Evolutionary conservation across 2,329 filamentous ascomycete genomes (phyloP), one percentile per base, ranked within the genome.

Genomic region (Metarhizium rileyi): DNA sequence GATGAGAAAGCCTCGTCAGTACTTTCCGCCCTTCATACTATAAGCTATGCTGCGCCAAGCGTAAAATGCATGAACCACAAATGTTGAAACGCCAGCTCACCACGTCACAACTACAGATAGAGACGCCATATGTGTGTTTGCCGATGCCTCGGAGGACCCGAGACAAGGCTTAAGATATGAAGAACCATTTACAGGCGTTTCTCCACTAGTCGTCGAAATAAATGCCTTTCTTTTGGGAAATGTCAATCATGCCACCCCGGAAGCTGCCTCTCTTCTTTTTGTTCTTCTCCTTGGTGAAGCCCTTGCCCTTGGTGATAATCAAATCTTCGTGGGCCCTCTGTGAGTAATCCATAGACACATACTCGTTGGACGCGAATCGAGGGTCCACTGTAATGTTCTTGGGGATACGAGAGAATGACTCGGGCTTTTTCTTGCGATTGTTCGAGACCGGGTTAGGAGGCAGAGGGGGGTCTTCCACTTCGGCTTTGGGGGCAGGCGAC

Each of bases 201-300:
- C 16, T 23, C 7, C 16, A 59, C 70, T 80, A 95, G 61, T 95
- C 87, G 2, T 96, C 90, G 68, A 98, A 98, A 72, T 95, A 96
- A 72, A 95, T 86, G 51, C 87, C 86, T 70, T 91, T 90, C 56
- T 86, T 85, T 20, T 84, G 82, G 14, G 77, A 70, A 48, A 91
- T 86, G 64, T 98, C 90, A 61, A 98, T 95, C 47, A 78, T 70
- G 6, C 93, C 93, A 42, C 93, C 93, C 44, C 86, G 83, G 76
- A 95, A 98, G 57, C 85, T 88, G 46, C 93, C 93, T 59, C 83
- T 78, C 77, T 90, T 90, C 78, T 90, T 93, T 77, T 98, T 98
- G 72, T 98, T 98, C 83, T 98, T 98, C 75, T 97, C 93, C 76
- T 98, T 98, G 52, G 91, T 97, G 71, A 98, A 98, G 4, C 89